These are phyloP conservation scores for Adansonia grandidieri DNA, from an alignment of 441 rosid genomes.

Conservation along the genomic window DNA sequence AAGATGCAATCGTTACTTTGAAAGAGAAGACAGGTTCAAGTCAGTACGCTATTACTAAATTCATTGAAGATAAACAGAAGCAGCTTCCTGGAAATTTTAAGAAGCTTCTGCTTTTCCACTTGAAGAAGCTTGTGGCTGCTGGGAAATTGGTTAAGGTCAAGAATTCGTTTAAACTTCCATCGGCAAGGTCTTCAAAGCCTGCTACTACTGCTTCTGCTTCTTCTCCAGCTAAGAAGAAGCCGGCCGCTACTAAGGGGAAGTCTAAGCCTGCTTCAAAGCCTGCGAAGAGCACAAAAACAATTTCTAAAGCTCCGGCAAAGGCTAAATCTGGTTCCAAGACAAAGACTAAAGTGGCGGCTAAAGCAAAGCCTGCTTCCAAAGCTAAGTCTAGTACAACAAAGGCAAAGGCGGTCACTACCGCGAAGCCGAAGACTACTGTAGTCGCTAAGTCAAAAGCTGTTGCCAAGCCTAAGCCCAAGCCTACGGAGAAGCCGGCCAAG, in stretches of 20 bases:
- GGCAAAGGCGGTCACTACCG: slow-evolving; percentile 42
- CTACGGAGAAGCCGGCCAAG: slow-evolving; percentile 44
- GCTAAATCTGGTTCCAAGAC: slow-evolving; percentile 48
- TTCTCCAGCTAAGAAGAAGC: slow-evolving; percentile 45
- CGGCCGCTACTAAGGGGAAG: slow-evolving; percentile 34
- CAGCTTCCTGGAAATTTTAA: slow-evolving; percentile 61
- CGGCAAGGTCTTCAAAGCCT: slow-evolving; percentile 47
- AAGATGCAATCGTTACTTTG: slow-evolving; percentile 70
- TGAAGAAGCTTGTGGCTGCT: slow-evolving; percentile 74
- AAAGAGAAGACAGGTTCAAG: slow-evolving; percentile 91
- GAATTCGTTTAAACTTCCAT: slow-evolving; percentile 66
- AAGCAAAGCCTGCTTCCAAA: slow-evolving; percentile 43
- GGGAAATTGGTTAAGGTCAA: slow-evolving; percentile 78
- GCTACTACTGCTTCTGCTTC: slow-evolving; percentile 29
- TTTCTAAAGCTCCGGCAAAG: slow-evolving; percentile 39
- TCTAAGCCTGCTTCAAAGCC: slow-evolving; percentile 38
- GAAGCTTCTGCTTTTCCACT: slow-evolving; percentile 64
- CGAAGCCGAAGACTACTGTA: slow-evolving; percentile 41
- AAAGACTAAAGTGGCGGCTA: slow-evolving; percentile 48
- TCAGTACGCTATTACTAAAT: slow-evolving; percentile 84
- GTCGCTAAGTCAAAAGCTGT: slow-evolving; percentile 42
- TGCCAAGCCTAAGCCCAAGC: slow-evolving; percentile 28
- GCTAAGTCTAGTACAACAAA: slow-evolving; percentile 35
- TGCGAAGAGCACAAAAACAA: slow-evolving; percentile 31
- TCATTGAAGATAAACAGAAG: slow-evolving; percentile 80